These are phyloP conservation scores for Aaosphaeria pasadenensis DNA, from an alignment of 2,329 filamentous ascomycete genomes.

Conservation along the genomic window DNA sequence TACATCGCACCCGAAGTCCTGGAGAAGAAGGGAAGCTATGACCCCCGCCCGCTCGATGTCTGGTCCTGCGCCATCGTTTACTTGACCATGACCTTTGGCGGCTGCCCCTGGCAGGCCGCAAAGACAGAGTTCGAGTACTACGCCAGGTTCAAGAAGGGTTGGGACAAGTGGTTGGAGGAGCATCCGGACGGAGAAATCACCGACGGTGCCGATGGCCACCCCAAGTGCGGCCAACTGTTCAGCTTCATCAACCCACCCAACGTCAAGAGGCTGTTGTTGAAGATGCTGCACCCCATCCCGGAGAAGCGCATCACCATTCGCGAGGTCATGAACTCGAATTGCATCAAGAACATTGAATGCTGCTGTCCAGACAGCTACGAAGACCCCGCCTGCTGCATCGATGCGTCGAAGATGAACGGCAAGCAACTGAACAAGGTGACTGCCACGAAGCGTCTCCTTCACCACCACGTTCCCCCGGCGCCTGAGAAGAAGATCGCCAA, in stretches of 20 bases:
- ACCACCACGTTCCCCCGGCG: conserved; percentile 44
- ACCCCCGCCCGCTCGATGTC: conserved; percentile 77
- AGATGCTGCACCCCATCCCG: conserved; percentile 81
- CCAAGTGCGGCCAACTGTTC: conserved; percentile 65
- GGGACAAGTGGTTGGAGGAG: conserved; percentile 64
- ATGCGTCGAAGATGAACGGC: conserved; percentile 48
- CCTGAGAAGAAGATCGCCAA: conserved; percentile 35
- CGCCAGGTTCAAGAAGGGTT: conserved; percentile 62
- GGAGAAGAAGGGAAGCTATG: conserved; percentile 62
- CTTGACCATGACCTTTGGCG: conserved; percentile 70
- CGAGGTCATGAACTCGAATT: conserved; percentile 68
- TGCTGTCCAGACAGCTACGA: conserved; percentile 72
- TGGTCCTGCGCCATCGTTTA: conserved; percentile 86
- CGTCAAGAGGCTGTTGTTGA: conserved; percentile 68
- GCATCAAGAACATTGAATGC: conserved; percentile 73
- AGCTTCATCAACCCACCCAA: conserved; percentile 61
- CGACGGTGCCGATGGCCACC: conserved; percentile 59
- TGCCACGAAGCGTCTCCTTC: conserved; percentile 39
- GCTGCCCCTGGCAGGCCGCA: conserved; percentile 71
- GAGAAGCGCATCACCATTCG: conserved; percentile 65
- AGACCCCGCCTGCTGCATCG: conserved; percentile 58
- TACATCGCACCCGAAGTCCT: conserved; percentile 88
- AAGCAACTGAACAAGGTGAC: conserved; percentile 33
- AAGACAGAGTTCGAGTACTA: conserved; percentile 57
- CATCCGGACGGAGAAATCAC: conserved; percentile 51